A percentile compares a stretch with the other conserved stretches of the same genome.
phyloP scores from a whole-genome alignment of 805 yeast genomes.

The Ogataea saltuana region DNA sequence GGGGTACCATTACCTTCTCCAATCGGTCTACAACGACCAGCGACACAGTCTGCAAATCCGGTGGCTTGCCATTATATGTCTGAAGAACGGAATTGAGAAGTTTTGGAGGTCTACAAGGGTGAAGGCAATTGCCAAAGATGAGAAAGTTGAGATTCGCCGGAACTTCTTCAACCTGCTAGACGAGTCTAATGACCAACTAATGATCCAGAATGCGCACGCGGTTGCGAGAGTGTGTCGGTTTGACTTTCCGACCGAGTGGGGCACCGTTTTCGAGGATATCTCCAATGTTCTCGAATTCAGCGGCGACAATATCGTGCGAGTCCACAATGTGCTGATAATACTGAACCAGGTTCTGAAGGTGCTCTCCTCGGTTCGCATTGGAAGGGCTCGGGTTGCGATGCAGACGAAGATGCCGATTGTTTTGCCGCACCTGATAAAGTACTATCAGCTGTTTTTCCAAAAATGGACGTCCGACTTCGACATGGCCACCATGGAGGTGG shows the following conservation, averaged over 20 bases:
- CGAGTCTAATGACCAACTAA: constrained; percentile 72
- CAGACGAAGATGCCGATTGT: constrained; percentile 68
- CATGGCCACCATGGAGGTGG: constrained; percentile 64
- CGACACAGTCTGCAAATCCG: constrained; percentile 64
- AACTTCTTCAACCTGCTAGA: constrained; percentile 56
- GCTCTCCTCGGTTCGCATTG: constrained; percentile 75
- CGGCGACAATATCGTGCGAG: constrained; percentile 49
- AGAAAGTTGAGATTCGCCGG: constrained; percentile 61
- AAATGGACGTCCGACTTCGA: constrained; percentile 58
- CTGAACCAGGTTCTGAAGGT: constrained; percentile 78
- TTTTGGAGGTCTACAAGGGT: constrained; percentile 76
- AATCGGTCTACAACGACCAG: constrained; percentile 59
- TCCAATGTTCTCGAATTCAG: constrained; percentile 46
- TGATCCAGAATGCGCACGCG: constrained; percentile 84
- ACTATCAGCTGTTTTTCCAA: constrained; percentile 60
- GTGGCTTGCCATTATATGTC: constrained; percentile 84
- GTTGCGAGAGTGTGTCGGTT: constrained; percentile 73
- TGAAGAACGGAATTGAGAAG: constrained; percentile 84
- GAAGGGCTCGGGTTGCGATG: constrained; percentile 76
- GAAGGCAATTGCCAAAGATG: constrained; percentile 57
- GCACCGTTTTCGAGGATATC: constrained; percentile 68
- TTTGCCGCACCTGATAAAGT: constrained; percentile 56
- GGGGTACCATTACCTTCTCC: constrained; percentile 35
- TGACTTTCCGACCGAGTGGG: constrained; percentile 91
- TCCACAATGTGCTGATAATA: constrained; percentile 64